These are phyloP conservation scores for Salix exigua DNA, from an alignment of 345 rosid species.

Conservation along the genomic window DNA sequence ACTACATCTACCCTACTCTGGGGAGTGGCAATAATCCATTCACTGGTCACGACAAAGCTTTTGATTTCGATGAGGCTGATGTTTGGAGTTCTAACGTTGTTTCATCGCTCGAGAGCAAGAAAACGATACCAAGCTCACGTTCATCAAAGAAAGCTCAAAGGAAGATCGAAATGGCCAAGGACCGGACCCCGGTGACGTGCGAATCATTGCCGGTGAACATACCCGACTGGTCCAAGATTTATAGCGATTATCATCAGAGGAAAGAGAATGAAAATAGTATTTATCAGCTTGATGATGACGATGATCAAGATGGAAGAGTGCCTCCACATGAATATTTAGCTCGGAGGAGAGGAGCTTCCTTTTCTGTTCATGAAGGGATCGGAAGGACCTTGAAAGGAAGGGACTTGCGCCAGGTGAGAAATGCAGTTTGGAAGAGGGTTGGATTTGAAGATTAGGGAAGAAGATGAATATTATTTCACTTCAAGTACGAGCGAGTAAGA, in stretches of 20 bases:
- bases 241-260: slow-evolving; percentile 24
- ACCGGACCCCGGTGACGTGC: neutral
- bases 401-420: slow-evolving; percentile 45
- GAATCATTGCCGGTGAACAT: slow-evolving; percentile 66
- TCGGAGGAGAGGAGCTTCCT: slow-evolving; percentile 38
- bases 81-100: slow-evolving; percentile 28
- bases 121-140: slow-evolving; percentile 34
- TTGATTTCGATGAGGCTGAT: slow-evolving; percentile 65
- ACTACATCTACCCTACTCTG: slow-evolving; percentile 38
- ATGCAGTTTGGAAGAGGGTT: slow-evolving; percentile 44
- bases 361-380: slow-evolving; percentile 47
- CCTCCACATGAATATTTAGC: slow-evolving; percentile 48
- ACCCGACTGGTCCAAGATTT: slow-evolving; percentile 83
- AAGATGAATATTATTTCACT: neutral
- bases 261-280: neutral
- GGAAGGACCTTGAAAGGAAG: slow-evolving; percentile 50
- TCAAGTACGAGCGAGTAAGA: neutral
- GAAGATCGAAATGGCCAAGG: slow-evolving; percentile 10
- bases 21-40: slow-evolving; percentile 12
- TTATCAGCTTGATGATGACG: neutral
- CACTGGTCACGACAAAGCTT: slow-evolving; percentile 19
- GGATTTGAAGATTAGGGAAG: slow-evolving; percentile 41
- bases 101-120: slow-evolving; percentile 29
- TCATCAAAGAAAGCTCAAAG: slow-evolving; percentile 29
- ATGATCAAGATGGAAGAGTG: slow-evolving; percentile 14